A percentile compares a stretch with the other conserved stretches of the same genome.
These are phyloP conservation scores for Candida gigantensis DNA, from an alignment of 1,139 yeast species.

Conservation along the genomic window DNA sequence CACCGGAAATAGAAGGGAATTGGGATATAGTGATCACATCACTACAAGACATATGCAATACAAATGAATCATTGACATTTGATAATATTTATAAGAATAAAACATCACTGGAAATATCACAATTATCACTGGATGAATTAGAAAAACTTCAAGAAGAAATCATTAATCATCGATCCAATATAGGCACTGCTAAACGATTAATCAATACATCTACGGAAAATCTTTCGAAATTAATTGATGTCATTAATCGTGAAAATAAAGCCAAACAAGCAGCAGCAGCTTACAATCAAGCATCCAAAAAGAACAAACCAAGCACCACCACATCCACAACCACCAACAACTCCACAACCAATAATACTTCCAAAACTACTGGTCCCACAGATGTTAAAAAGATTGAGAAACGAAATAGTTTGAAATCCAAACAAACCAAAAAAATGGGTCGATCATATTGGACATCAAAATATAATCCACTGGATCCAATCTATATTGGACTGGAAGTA, in stretches of 20 bases:
- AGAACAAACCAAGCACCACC: conserved; percentile 9
- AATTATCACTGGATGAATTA: conserved; percentile 31
- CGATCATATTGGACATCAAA: conserved; percentile 44
- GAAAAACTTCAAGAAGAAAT: conserved; percentile 41
- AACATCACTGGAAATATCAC: conserved; percentile 17
- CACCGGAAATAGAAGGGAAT: conserved; percentile 49
- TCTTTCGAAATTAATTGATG: conserved; percentile 33
- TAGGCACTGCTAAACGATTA: conserved; percentile 55
- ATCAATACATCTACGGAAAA: conserved; percentile 44
- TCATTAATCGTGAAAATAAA: conserved; percentile 10
- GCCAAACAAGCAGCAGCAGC: conserved; percentile 12
- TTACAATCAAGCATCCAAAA: conserved; percentile 7
- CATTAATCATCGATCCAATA: conserved; percentile 55
- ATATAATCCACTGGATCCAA: conserved; percentile 62
- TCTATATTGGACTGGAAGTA: conserved; percentile 74
- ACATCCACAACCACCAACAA: no score
- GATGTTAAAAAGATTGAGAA: conserved; percentile 1
- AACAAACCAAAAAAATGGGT: conserved; percentile 33
- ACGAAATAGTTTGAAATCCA: conserved; percentile 5
- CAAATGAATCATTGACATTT: conserved; percentile 55
- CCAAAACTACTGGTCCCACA: no score
- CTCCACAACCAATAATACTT: no score
- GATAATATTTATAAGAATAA: conserved; percentile 41
- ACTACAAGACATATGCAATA: conserved; percentile 65
- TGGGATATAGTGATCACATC: conserved; percentile 72